A percentile compares a stretch with the other conserved stretches of the same genome.
Evolutionary conservation across 2,329 filamentous ascomycete species (phyloP).

Genomic region (Aspergillus hiratsukae): DNA sequence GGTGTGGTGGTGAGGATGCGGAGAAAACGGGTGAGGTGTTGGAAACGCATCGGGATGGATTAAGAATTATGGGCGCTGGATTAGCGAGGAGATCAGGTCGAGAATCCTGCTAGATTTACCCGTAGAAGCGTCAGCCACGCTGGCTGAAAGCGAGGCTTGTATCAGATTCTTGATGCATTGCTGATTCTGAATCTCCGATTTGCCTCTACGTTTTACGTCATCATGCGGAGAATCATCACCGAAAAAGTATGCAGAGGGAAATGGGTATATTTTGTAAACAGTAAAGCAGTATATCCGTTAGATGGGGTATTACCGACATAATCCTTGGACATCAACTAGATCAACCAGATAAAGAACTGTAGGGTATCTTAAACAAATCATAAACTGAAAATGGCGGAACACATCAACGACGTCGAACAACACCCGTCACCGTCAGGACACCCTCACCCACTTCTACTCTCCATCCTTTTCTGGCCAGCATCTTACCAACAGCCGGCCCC

Average conservation of each 20-base stretch:
- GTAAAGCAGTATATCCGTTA: neutral
- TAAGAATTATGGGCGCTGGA: neutral
- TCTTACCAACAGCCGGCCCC: slow-evolving; percentile 73
- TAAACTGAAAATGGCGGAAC: neutral
- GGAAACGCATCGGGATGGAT: slow-evolving; percentile 25
- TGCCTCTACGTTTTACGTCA: slow-evolving; percentile 24
- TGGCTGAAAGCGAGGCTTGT: neutral
- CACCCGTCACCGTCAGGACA: slow-evolving; percentile 64
- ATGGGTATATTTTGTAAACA: neutral
- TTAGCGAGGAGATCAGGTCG: neutral
- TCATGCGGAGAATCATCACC: slow-evolving; percentile 21
- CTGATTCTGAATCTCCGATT: slow-evolving; percentile 3
- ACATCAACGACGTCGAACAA: slow-evolving; percentile 27
- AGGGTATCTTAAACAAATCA: slow-evolving; percentile 16
- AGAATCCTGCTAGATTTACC: neutral
- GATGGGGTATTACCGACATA: neutral
- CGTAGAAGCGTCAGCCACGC: neutral
- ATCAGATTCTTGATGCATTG: neutral
- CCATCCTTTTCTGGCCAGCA: slow-evolving; percentile 76
- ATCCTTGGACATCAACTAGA: neutral
- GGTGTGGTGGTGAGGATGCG: slow-evolving; percentile 19
- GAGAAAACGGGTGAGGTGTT: slow-evolving; percentile 11
- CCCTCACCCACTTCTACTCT: slow-evolving; percentile 69
- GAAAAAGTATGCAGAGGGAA: neutral
- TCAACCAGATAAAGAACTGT: neutral